A percentile compares a stretch with the other conserved stretches of the same genome.
These are phyloP conservation scores for Castanopsis chinensis DNA, from an alignment of 306 rosid genomes.

Conservation along the genomic window DNA sequence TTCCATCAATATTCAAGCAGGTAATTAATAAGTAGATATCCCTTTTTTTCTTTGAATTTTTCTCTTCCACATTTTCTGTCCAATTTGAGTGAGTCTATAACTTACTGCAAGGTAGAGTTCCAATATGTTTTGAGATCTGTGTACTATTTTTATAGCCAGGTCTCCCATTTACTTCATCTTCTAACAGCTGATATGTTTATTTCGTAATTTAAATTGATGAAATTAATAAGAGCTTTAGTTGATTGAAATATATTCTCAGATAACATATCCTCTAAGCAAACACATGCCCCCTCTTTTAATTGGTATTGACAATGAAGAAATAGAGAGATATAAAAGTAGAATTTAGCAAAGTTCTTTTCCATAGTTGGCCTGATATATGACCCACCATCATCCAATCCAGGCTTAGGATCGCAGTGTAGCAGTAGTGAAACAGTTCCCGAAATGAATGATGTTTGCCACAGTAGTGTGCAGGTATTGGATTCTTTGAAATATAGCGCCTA, in stretches of 20 bases:
- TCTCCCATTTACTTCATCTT: neutral
- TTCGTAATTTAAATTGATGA: neutral
- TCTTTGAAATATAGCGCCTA: neutral
- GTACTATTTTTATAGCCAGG: neutral
- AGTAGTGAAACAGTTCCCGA: neutral
- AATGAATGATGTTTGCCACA: neutral
- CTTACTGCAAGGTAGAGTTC: neutral
- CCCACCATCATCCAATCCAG: neutral
- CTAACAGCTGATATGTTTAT: neutral
- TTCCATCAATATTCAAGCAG: slow-evolving; percentile 92
- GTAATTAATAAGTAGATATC: slow-evolving; percentile 36
- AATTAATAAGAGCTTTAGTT: neutral
- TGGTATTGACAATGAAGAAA: neutral
- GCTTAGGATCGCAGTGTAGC: neutral
- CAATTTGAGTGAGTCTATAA: neutral
- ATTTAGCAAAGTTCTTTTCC: neutral
- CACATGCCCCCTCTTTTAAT: neutral
- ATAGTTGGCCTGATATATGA: neutral
- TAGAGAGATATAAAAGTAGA: neutral
- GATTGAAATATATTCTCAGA: neutral
- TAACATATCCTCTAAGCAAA: neutral
- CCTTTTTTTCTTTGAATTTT: neutral
- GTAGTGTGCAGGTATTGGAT: neutral
- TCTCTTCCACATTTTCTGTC: neutral
- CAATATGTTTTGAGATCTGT: neutral